phyloP scores from a whole-genome alignment of 2,329 filamentous ascomycete species.

The Tolypocladium sp. region DNA sequence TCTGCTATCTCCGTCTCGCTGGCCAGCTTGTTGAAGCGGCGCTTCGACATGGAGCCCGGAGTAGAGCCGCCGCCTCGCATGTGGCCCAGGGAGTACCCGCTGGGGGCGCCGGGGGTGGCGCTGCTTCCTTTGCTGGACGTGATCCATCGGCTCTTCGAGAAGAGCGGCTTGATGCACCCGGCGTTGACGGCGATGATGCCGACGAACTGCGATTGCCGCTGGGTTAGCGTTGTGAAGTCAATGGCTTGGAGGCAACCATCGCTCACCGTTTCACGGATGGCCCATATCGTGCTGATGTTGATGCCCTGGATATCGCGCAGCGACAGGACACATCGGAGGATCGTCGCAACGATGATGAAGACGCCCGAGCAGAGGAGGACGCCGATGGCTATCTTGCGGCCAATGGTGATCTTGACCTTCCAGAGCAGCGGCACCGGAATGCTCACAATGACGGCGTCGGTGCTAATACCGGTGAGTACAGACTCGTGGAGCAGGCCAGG shows the following conservation, averaged over 20 bases:
- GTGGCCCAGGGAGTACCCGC: constrained; percentile 11
- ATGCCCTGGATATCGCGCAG: constrained; percentile 24
- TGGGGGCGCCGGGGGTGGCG: constrained; percentile 5
- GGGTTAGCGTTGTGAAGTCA: background rate
- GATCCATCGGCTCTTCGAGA: constrained; percentile 22
- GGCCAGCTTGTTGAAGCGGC: constrained; percentile 3
- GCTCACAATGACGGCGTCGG: constrained; percentile 26
- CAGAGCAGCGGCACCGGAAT: constrained; percentile 31
- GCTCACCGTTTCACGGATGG: constrained; percentile 30
- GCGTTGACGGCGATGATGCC: constrained; percentile 32
- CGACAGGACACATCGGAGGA: constrained; percentile 30
- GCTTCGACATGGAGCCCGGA: background rate
- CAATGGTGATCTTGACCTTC: constrained; percentile 26
- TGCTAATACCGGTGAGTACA: constrained; percentile 13
- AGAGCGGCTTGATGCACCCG: constrained; percentile 30
- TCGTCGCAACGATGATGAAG: constrained; percentile 31
- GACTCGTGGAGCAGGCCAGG: no score
- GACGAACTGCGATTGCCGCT: constrained; percentile 22
- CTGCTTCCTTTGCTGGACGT: constrained; percentile 21
- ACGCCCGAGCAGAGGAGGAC: constrained; percentile 31
- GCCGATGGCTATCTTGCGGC: constrained; percentile 27
- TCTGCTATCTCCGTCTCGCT: constrained; percentile 14
- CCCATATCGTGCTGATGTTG: constrained; percentile 31
- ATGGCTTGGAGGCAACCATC: background rate
- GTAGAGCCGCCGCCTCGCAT: constrained; percentile 9